Base-by-base conservation (phyloP, 176 grass and related monocot genomes). In the Aechmea fasciata region DNA sequence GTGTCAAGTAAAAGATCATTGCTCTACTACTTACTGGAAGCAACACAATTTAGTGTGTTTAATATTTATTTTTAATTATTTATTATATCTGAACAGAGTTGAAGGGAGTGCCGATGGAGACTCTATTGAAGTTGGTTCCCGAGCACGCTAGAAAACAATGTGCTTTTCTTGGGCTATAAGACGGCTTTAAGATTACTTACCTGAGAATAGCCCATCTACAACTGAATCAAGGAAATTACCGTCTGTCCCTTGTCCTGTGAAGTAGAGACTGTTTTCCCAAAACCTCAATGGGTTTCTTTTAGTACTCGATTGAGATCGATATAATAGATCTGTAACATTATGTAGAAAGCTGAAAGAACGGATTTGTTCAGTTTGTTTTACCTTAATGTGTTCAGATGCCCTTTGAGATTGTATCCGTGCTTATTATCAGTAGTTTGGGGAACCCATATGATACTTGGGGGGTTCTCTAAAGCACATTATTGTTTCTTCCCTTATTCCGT, bases 51-150 rank as follows among this genome's bases (percentile, higher is more conserved):
- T 41, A 41, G 6, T 41, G 33, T 41, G 5, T 41, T 20, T 48
- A 15, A 75, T 73, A 68, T 48, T 84, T 13, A 75, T 78, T 63
- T 81, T 50, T 29, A 76, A 74, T 22, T 23, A 64, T 19, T 75
- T 22, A 14, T 17, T 26, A 59, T 28, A 68, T 47, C 69, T 55
- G 15, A 79, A 70, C 79, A 90, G 91, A 95, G 73, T 80, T 95
- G 61, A 87, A 84, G 73, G 91, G 84, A 72, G 68, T 84, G 47
- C 79, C 87, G 1, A 24, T 64, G 71, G 91, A 87, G 54, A 76
- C 82, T 75, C 51, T 87, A 28, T 13, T 78, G n/a, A 90, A 87
- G 84, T 77, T 95, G 75, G 63, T 94, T 24, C 90, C 90, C 8
- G 86, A 87, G 28, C 90, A 94, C 84, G 91, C 79, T n/a, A 82